Evolutionary conservation across 495 filamentous ascomycete genomes (phyloP), one percentile per base, ranked within the genome.

Genomic region (Penicillium herquei): DNA sequence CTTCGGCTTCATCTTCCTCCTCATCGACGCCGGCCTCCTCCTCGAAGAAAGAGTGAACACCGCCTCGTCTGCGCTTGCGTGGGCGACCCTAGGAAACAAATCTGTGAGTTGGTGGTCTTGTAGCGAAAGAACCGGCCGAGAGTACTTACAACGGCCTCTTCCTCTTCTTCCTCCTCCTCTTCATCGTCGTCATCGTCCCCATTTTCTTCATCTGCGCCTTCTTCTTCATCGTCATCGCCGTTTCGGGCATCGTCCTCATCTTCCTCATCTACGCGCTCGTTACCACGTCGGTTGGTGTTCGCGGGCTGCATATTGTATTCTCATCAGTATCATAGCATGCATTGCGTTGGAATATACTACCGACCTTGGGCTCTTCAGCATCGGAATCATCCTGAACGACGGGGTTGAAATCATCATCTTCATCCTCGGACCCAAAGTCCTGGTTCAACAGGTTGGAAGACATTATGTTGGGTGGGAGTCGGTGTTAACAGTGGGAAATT

Each of bases 11-110:
- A 47, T 96, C 93, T 52, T 98, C 93, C 45, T 98, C 93, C 32
- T 90, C 93, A 58, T 96, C 93, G 53, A 98, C 93, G 73, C 96
- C 94, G 64, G 93, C 93, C 77, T 97, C 94, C 57, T 89, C 88
- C 81, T 98, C 94, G 73, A 98, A 81, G 84, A 96, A 97, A 47
- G 84, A 81, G 57, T 88, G 87, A 50, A 89, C 81, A 51, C 78
- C 81, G 57, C 87, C 84, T 66, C 82, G 84, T 67, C 81, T 79
- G 43, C 92, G 88, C 68, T 97, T 97, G 56, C 84, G 79, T 41
- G 88, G 87, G 59, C 85, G 90, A 60, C 81, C 81, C 88, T 94
- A 58, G 31, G 48, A 31, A 35, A 42, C 34, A 16, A 42, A 8
- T 10, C 54, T 39, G 32, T 64, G 39, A 63, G 47, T 40, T 62